Evolutionary conservation across 2,329 filamentous ascomycete genomes (phyloP).

Genomic region (Meredithiella fracta): DNA sequence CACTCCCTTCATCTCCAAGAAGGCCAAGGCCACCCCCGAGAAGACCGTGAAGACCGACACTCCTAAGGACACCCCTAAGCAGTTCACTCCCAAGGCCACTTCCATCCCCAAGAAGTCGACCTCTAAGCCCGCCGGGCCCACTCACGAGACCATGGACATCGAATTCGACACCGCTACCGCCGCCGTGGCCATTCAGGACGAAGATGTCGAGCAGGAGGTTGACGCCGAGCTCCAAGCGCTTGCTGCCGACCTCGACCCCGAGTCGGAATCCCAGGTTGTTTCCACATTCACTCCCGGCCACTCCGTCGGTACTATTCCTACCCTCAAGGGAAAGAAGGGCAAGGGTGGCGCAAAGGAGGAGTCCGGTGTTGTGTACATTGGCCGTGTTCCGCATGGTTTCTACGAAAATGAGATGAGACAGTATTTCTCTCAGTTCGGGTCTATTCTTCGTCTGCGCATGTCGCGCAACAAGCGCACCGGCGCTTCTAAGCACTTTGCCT

Average conservation of each 20-base stretch:
- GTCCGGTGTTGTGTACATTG: constrained; percentile 75
- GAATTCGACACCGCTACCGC: constrained; percentile 16
- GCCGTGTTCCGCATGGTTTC: constrained; percentile 82
- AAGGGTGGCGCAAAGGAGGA: constrained; percentile 29
- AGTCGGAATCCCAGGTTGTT: constrained; percentile 23
- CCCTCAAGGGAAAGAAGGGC: constrained; percentile 27
- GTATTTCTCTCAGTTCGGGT: constrained; percentile 88
- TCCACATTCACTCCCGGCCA: constrained; percentile 30
- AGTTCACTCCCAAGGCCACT: constrained; percentile 22
- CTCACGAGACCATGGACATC: constrained; percentile 15
- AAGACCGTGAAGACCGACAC: background rate
- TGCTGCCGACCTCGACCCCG: constrained; percentile 29
- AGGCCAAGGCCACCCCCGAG: background rate
- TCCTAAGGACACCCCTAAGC: background rate
- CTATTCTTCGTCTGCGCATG: constrained; percentile 60
- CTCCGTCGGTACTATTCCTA: constrained; percentile 35
- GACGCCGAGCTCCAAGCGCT: constrained; percentile 28
- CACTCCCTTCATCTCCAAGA: constrained; percentile 26
- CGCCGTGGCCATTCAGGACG: constrained; percentile 21
- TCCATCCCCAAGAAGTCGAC: constrained; percentile 19
- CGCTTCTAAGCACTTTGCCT: constrained; percentile 82
- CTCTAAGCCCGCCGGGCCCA: constrained; percentile 1
- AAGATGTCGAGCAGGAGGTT: constrained; percentile 25
- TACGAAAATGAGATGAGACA: constrained; percentile 89
- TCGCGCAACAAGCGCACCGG: constrained; percentile 88